Percentiles rank a stretch among this genome's conserved stretches.
These are phyloP conservation scores for Peniophora sp. DNA, from an alignment of 1,284 basidiomycete genomes.

Conservation along the genomic window DNA sequence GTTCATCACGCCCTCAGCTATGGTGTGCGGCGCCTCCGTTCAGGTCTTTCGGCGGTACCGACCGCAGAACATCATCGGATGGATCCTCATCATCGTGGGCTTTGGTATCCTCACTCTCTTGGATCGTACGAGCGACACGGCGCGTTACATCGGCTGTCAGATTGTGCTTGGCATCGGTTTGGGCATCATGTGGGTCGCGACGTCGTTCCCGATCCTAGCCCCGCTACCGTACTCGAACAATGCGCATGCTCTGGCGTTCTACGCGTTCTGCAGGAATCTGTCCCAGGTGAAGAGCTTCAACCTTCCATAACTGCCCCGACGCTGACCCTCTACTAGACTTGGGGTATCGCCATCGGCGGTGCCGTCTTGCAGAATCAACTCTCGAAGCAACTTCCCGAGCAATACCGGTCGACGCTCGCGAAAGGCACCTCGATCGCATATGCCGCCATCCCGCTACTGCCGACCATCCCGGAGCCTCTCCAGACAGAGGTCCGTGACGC, in stretches of 20 bases:
- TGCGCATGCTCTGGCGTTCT: slow-evolving; percentile 19
- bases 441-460: slow-evolving; percentile 20
- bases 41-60: slow-evolving; percentile 8
- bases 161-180: slow-evolving; percentile 20
- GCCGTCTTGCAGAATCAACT: slow-evolving; percentile 23
- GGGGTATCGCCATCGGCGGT: slow-evolving; percentile 22
- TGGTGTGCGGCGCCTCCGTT: slow-evolving; percentile 10
- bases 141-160: slow-evolving; percentile 15
- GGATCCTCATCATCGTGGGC: slow-evolving; percentile 15
- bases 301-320: no score
- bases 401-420: slow-evolving; percentile 12
- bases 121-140: slow-evolving; percentile 8
- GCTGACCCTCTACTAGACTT: slow-evolving; percentile 13
- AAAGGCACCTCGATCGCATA: slow-evolving; percentile 19
- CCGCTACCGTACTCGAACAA: slow-evolving; percentile 19
- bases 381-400: slow-evolving; percentile 12
- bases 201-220: slow-evolving; percentile 25
- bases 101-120: slow-evolving; percentile 16
- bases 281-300: slow-evolving; percentile 10
- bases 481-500: slow-evolving; percentile 18
- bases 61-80: slow-evolving; percentile 14
- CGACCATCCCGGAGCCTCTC: slow-evolving; percentile 11
- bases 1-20: slow-evolving; percentile 10
- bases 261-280: slow-evolving; percentile 19
- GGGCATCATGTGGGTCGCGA: slow-evolving; percentile 13